Base-by-base conservation (phyloP, 1,284 basidiomycete species). In the Cerrena zonata region DNA sequence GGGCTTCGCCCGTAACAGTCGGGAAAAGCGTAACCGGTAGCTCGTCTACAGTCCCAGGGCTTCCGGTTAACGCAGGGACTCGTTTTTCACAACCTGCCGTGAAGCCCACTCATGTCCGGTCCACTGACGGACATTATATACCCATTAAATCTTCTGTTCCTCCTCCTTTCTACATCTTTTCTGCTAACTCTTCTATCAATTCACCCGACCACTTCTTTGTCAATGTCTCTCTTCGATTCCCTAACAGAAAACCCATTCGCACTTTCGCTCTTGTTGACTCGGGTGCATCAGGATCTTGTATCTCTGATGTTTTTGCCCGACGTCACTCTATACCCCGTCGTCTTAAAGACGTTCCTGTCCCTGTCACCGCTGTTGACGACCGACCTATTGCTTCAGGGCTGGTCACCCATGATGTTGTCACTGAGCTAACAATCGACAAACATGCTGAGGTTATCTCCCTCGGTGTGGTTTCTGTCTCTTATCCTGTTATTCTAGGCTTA, bases 201-300 rank as follows among this genome's bases (percentile, higher is more conserved):
- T n/a, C n/a, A n/a, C n/a, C 58, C 21, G 36, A 55, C 22, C 70
- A 72, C 60, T 71, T 72, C 50, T 66, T 71, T 46, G 58, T 72
- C 36, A 51, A 58, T 48, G 37, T 73, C 45, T 49, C 45, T 46
- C 61, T 72, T 30, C 44, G 19, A 2, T 68, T 71, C 43, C 67
- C 67, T 36, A 56, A 62, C 43, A 47, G 51, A 43, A 57, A 58
- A 51, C 59, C 65, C 22, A 57, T 71, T 11, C n/a, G 23, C 7
- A 65, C 58, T 2, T 61, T 56, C 52, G 69, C 66, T 30, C 58
- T 73, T 13, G 51, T 73, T 22, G 69, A 74, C 52, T 66, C 48
- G 41, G 68, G 71, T 39, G 66, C 70, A 21, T 59, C 64, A 1
- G 41, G 46, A 2, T 73, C 67, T 4, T 68, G 64, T 48, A 72